Percentiles rank a stretch among this genome's conserved stretches.
phyloP scores from a whole-genome alignment of 148 eudicot genomes.

The Vaccinium macrocarpon region DNA sequence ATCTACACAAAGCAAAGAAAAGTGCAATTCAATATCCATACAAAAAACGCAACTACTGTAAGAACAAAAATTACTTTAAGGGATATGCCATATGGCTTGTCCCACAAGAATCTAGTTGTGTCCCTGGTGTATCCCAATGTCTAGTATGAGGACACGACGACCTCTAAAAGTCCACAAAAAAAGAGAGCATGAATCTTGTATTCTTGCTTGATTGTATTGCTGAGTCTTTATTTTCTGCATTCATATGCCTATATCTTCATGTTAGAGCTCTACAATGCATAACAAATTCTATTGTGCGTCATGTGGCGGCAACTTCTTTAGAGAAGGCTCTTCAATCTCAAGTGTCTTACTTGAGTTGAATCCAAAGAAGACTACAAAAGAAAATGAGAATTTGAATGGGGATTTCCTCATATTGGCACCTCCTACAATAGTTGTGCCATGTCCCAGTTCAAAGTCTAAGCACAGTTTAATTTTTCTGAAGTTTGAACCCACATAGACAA shows the following conservation, averaged over 20 bases:
- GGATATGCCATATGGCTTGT: too few species aligned
- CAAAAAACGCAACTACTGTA: too few species aligned
- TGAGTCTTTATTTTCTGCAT: neutral
- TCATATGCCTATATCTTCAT: neutral
- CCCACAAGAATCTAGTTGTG: too few species aligned
- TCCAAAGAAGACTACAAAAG: conserved; percentile 15
- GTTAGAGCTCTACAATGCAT: neutral
- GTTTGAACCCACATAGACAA: neutral
- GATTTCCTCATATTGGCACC: conserved; percentile 53
- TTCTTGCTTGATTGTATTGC: neutral
- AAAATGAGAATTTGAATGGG: conserved; percentile 24
- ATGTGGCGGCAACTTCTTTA: conserved; percentile 20
- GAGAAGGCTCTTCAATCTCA: conserved; percentile 36
- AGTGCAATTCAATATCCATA: too few species aligned
- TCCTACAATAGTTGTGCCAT: conserved; percentile 28
- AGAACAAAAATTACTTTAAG: too few species aligned
- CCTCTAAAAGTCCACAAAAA: too few species aligned
- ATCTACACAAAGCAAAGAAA: too few species aligned
- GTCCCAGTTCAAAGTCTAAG: conserved; percentile 27
- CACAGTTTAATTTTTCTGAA: neutral
- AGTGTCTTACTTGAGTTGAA: conserved; percentile 20
- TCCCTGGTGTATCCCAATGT: too few species aligned
- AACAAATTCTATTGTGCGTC: neutral
- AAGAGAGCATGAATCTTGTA: neutral
- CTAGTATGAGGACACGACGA: too few species aligned